A percentile compares a stretch with the other conserved stretches of the same genome.
phyloP scores from a whole-genome alignment of 129 eudicot genomes.

The Helichrysum umbraculigerum region DNA sequence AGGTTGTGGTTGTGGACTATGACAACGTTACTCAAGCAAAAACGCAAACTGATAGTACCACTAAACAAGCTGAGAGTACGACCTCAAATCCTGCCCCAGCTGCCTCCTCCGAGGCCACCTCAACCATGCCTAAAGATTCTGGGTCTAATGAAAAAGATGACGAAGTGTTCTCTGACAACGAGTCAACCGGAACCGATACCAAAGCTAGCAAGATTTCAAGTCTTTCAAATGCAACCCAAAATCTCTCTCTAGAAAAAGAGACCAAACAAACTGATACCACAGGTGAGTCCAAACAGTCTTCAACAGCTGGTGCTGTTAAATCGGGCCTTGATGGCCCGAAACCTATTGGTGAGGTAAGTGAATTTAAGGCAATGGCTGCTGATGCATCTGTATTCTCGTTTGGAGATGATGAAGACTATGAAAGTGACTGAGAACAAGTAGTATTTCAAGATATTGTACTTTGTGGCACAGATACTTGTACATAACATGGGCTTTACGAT shows the following conservation, averaged over 20 bases:
- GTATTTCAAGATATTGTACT: slow-evolving; percentile 3
- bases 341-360: slow-evolving; percentile 66
- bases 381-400: slow-evolving; percentile 95
- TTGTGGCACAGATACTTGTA: slow-evolving; percentile 27
- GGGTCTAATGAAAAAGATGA: slow-evolving; percentile 59
- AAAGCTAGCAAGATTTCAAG: slow-evolving; percentile 27
- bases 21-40: slow-evolving; percentile 43
- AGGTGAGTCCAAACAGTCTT: background rate
- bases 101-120: slow-evolving; percentile 29
- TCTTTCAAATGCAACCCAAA: slow-evolving; percentile 52
- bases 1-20: slow-evolving; percentile 79
- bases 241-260: slow-evolving; percentile 49
- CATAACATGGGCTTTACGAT: background rate
- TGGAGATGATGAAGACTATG: slow-evolving; percentile 96
- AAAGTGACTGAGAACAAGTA: slow-evolving; percentile 57
- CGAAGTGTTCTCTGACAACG: slow-evolving; percentile 69
- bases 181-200: slow-evolving; percentile 34
- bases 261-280: slow-evolving; percentile 15
- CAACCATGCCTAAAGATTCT: slow-evolving; percentile 41
- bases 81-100: slow-evolving; percentile 28
- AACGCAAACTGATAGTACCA: slow-evolving; percentile 42
- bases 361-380: slow-evolving; percentile 98
- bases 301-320: background rate
- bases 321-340: slow-evolving; percentile 15
- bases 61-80: slow-evolving; percentile 46